phyloP scores from a whole-genome alignment of 352 stramenopile genomes.

The Stramenopiles sp. region DNA sequence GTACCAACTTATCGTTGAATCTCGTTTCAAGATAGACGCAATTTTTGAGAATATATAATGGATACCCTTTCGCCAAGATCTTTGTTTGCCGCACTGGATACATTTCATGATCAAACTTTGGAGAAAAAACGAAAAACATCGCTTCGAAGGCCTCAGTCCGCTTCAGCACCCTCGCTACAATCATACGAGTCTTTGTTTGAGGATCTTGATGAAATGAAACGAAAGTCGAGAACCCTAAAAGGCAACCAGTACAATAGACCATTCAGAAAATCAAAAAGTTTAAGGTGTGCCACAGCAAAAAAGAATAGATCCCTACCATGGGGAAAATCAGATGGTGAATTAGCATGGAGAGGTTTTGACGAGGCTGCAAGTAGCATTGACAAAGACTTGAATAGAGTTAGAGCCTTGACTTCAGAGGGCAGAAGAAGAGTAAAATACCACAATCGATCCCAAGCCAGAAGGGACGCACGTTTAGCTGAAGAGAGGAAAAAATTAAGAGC shows the following conservation, averaged over 20 bases:
- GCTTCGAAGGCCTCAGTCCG: background rate
- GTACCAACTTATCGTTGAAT: too few species aligned
- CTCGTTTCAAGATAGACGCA: too few species aligned
- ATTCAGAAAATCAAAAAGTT: background rate
- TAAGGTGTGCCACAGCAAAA: background rate
- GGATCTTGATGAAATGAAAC: background rate
- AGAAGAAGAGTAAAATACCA: background rate
- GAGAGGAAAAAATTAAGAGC: background rate
- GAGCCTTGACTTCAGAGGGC: background rate
- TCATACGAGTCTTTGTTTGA: background rate
- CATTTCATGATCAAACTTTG: background rate
- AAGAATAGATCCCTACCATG: constrained; percentile 8
- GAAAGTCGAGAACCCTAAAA: background rate
- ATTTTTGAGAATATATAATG: too few species aligned
- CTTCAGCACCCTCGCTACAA: background rate
- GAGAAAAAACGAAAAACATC: background rate
- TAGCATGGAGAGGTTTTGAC: constrained; percentile 7
- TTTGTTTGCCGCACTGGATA: background rate
- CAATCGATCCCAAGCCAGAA: background rate
- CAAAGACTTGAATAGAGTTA: constrained; percentile 3
- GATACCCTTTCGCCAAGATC: background rate
- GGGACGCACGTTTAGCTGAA: background rate
- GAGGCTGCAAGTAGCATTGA: background rate
- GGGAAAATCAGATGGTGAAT: background rate
- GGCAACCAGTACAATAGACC: background rate